These are phyloP conservation scores for Zea luxurians DNA, from an alignment of 176 grass and related monocot genomes.

Conservation along the genomic window DNA sequence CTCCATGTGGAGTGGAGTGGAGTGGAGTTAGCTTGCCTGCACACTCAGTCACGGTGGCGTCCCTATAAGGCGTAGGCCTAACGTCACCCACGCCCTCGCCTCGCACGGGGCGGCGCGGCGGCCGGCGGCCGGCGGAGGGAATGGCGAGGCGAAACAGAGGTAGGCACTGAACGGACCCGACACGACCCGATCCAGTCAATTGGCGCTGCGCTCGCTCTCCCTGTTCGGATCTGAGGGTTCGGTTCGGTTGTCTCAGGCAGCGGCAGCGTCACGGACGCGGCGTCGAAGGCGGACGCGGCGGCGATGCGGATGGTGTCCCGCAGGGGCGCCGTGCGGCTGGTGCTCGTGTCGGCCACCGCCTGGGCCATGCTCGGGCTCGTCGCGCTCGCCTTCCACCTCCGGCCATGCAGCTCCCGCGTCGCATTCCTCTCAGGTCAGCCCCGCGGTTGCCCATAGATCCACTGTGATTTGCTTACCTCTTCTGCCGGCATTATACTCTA, in stretches of 20 bases:
- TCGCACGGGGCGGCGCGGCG: background rate
- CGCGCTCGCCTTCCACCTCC: constrained; percentile 84
- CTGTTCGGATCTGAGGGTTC: constrained; percentile 4
- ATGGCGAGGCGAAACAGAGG: constrained; percentile 61
- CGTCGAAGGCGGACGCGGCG: constrained; percentile 34
- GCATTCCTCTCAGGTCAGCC: constrained; percentile 69
- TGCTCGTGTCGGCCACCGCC: constrained; percentile 67
- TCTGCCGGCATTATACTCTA: background rate
- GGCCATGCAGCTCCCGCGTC: constrained; percentile 75
- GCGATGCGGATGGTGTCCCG: constrained; percentile 54
- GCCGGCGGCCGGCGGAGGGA: background rate
- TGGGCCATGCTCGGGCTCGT: constrained; percentile 80
- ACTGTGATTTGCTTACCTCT: background rate
- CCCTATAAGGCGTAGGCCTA: background rate
- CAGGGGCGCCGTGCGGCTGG: constrained; percentile 64
- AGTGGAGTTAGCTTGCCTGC: too few relatives aligned
- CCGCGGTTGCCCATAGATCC: background rate
- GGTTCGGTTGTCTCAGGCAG: constrained; percentile 7
- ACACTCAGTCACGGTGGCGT: too few relatives aligned
- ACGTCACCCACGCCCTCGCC: constrained; percentile 13
- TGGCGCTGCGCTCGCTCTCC: background rate
- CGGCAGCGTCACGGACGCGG: constrained; percentile 24
- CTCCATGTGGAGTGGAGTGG: too few relatives aligned
- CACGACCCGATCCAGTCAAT: background rate
- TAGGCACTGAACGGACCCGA: background rate